A percentile compares a stretch with the other conserved stretches of the same genome.
Conservation (phyloP, 2,329 filamentous ascomycete genomes). For the Botryotinia globosa region DNA sequence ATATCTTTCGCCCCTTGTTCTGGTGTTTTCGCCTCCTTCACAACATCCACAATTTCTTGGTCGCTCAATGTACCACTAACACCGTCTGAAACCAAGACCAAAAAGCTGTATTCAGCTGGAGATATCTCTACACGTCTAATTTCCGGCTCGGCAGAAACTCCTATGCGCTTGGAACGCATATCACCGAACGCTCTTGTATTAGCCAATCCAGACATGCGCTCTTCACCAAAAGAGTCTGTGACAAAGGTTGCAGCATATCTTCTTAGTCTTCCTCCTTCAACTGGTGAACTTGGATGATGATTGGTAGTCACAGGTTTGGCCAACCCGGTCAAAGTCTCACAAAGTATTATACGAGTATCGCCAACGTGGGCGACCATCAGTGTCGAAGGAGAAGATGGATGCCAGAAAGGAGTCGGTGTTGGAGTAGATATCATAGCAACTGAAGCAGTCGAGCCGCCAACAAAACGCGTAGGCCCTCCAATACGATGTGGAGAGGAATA, state of each 20-base stretch:
- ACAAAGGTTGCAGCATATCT: slow-evolving; percentile 85
- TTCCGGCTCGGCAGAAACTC: slow-evolving; percentile 91
- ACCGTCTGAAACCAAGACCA: slow-evolving; percentile 86
- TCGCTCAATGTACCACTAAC: slow-evolving; percentile 82
- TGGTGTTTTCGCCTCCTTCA: slow-evolving; percentile 90
- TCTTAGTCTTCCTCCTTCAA: slow-evolving; percentile 77
- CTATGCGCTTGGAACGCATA: slow-evolving; percentile 85
- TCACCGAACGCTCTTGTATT: slow-evolving; percentile 95
- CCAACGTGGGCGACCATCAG: slow-evolving; percentile 87
- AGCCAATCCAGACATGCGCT: slow-evolving; percentile 87
- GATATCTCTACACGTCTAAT: slow-evolving; percentile 74
- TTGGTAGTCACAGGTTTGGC: slow-evolving; percentile 82
- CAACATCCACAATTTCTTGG: slow-evolving; percentile 92
- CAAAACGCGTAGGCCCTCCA: slow-evolving; percentile 75
- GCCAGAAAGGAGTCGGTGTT: slow-evolving; percentile 90
- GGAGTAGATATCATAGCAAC: slow-evolving; percentile 89
- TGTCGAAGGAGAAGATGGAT: slow-evolving; percentile 80
- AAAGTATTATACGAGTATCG: slow-evolving; percentile 87
- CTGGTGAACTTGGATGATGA: slow-evolving; percentile 86
- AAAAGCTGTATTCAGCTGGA: slow-evolving; percentile 82
- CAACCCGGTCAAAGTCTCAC: slow-evolving; percentile 77
- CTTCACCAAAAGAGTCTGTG: slow-evolving; percentile 95
- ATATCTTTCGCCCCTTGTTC: slow-evolving; percentile 78
- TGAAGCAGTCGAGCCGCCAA: slow-evolving; percentile 90
- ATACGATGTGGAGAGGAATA: slow-evolving; percentile 59